Evolutionary conservation across 2,329 filamentous ascomycete species (phyloP), one percentile per base, ranked within the genome.

Genomic region (Knoxdaviesia capensis): DNA sequence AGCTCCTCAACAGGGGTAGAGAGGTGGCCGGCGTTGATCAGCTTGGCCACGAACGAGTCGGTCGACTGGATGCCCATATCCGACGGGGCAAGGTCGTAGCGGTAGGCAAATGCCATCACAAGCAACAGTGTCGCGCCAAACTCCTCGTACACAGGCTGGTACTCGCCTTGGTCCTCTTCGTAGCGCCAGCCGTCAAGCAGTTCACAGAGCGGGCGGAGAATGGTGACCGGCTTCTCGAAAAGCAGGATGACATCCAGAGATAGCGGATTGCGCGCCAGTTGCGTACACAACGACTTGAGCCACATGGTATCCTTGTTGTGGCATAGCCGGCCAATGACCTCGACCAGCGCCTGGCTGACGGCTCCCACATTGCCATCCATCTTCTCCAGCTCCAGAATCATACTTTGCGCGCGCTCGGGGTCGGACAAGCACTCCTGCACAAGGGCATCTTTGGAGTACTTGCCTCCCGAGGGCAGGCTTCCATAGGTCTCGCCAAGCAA

Each of bases 311-410:
- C 82, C 50, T 80, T 82, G 39, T 70, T 77, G 11, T 66, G 64
- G 51, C 80, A 87, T 10, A 86, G 66, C 48, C 74, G 72, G 28
- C 71, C 66, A 51, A 86, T 70, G 32, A 82, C 68, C 62, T 84
- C 80, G 35, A 77, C 72, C 38, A 87, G 64, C 3, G 86, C 87
- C 46, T 79, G 76, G 41, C 80, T 81, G 11, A 92, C 83, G 2
- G 85, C 84, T 2, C 83, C 85, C 3, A 84, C 84, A 56, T 94
- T 94, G 1, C 88, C 88, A 52, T 93, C 84, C 69, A 90, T 86
- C 41, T 79, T 80, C 44, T 94, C 85, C 29, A 98, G 65, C 51
- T 93, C 85, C 35, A 77, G 72, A 36, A 94, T 74, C 32, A 93
- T 65, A 37, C 77, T 71, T 48, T 86, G 80, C 1, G 82, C 74